These are phyloP conservation scores for Meira miltonrushii DNA, from an alignment of 1,284 basidiomycete genomes.

Conservation along the genomic window DNA sequence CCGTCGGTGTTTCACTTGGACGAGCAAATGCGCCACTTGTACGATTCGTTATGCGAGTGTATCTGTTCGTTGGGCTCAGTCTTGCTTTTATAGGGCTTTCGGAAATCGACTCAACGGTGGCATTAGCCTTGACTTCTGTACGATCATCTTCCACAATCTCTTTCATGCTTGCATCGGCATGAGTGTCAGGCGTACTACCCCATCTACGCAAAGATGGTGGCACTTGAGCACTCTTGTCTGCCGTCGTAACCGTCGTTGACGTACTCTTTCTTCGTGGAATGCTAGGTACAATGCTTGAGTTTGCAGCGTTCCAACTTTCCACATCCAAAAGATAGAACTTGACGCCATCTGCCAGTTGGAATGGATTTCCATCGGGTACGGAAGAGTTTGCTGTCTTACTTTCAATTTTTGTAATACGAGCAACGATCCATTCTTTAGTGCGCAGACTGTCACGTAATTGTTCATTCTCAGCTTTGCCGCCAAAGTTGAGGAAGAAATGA, in stretches of 20 bases:
- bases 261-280: not conserved
- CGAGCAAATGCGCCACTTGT: too few species aligned
- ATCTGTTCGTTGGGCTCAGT: too few species aligned
- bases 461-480: slow-evolving; percentile 55
- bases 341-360: slow-evolving; percentile 74
- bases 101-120: not conserved
- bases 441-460: not conserved
- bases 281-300: not conserved
- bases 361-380: slow-evolving; percentile 45
- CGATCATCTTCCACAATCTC: not conserved
- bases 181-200: not conserved
- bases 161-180: not conserved
- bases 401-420: slow-evolving; percentile 78
- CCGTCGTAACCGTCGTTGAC: not conserved
- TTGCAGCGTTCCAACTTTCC: slow-evolving; percentile 60
- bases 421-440: slow-evolving; percentile 78
- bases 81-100: too few species aligned
- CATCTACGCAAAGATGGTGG: not conserved
- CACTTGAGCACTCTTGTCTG: not conserved
- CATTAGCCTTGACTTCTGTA: not conserved
- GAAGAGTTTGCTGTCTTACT: slow-evolving; percentile 61
- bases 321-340: slow-evolving; percentile 90
- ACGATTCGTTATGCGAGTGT: too few species aligned
- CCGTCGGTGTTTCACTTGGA: too few species aligned
- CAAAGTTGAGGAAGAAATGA: slow-evolving; percentile 90